Conservation (phyloP, 2,329 filamentous ascomycete genomes). For the Monosporascus sp. region DNA sequence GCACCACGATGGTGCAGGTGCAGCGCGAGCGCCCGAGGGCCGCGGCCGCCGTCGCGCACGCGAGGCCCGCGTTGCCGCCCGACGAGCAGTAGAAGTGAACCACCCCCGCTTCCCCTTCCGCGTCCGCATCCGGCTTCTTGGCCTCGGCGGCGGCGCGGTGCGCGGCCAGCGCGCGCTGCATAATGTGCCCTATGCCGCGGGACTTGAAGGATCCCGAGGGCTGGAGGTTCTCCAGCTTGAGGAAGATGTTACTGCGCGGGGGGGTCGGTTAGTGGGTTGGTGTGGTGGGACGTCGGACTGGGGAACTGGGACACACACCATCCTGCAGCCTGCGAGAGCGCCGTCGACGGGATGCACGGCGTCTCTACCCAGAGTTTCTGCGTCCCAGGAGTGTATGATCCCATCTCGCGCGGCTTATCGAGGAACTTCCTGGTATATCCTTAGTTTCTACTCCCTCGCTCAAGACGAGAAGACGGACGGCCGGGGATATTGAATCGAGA, state of each 20-base stretch:
- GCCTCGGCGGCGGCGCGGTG: conserved; percentile 15
- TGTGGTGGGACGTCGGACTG: background rate
- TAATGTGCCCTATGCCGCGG: conserved; percentile 67
- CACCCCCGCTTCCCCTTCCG: conserved; percentile 14
- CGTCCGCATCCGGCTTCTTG: conserved; percentile 5
- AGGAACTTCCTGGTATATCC: background rate
- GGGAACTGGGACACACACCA: conserved; percentile 46
- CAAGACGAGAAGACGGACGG: too few species aligned
- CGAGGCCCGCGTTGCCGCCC: conserved; percentile 80
- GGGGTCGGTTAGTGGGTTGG: background rate
- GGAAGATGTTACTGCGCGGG: conserved; percentile 67
- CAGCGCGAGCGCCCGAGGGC: conserved; percentile 36
- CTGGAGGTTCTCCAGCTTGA: conserved; percentile 82
- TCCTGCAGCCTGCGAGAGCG: conserved; percentile 64
- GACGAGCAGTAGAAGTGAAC: conserved; percentile 74
- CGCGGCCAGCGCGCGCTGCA: conserved; percentile 37
- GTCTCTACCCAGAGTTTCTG: conserved; percentile 64
- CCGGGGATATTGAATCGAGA: too few species aligned
- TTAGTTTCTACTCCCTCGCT: too few species aligned
- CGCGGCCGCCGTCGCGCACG: conserved; percentile 67
- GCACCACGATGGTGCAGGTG: conserved; percentile 69
- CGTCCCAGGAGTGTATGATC: conserved; percentile 31
- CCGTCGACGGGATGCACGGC: conserved; percentile 60
- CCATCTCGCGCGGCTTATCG: conserved; percentile 25
- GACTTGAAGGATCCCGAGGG: conserved; percentile 86